These are phyloP conservation scores for Geotrichum citri-aurantii DNA, from an alignment of 1,139 yeast genomes.

Conservation along the genomic window DNA sequence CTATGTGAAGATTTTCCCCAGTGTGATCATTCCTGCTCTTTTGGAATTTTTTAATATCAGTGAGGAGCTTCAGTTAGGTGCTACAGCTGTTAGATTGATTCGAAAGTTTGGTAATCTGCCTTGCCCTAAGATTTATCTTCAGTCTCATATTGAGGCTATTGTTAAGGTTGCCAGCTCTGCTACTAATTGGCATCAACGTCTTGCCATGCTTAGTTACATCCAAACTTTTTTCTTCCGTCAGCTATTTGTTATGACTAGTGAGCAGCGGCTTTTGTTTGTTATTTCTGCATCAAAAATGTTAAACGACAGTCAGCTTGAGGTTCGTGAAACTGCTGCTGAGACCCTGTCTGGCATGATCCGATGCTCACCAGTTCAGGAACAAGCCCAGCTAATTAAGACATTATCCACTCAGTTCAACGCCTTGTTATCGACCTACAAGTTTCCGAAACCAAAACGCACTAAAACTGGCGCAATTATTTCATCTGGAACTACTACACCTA, in stretches of 20 bases:
- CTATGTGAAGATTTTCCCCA: slow-evolving; percentile 33
- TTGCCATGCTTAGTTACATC: slow-evolving; percentile 61
- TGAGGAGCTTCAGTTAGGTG: slow-evolving; percentile 71
- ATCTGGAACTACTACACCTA: slow-evolving; percentile 25
- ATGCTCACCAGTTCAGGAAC: slow-evolving; percentile 59
- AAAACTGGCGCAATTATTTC: slow-evolving; percentile 18
- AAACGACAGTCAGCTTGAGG: slow-evolving; percentile 62
- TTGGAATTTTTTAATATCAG: slow-evolving; percentile 61
- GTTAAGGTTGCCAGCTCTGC: slow-evolving; percentile 41
- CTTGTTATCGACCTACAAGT: slow-evolving; percentile 33
- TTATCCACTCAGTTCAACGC: slow-evolving; percentile 41
- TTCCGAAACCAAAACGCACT: slow-evolving; percentile 17
- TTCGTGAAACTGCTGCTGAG: slow-evolving; percentile 68
- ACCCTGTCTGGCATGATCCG: slow-evolving; percentile 80
- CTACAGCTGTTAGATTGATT: slow-evolving; percentile 52
- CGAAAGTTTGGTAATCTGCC: slow-evolving; percentile 56
- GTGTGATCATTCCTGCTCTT: slow-evolving; percentile 63
- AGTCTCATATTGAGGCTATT: slow-evolving; percentile 47
- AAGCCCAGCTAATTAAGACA: slow-evolving; percentile 37
- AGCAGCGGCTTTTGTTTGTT: slow-evolving; percentile 50
- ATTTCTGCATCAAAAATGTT: slow-evolving; percentile 50
- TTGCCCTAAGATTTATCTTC: slow-evolving; percentile 43
- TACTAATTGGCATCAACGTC: slow-evolving; percentile 61
- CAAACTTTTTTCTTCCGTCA: slow-evolving; percentile 75
- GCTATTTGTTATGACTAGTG: slow-evolving; percentile 48